Percentiles rank a stretch among this genome's conserved stretches.
These are phyloP conservation scores for Plasmodium ovale DNA, from an alignment of 169 alveolate species.

Conservation along the genomic window DNA sequence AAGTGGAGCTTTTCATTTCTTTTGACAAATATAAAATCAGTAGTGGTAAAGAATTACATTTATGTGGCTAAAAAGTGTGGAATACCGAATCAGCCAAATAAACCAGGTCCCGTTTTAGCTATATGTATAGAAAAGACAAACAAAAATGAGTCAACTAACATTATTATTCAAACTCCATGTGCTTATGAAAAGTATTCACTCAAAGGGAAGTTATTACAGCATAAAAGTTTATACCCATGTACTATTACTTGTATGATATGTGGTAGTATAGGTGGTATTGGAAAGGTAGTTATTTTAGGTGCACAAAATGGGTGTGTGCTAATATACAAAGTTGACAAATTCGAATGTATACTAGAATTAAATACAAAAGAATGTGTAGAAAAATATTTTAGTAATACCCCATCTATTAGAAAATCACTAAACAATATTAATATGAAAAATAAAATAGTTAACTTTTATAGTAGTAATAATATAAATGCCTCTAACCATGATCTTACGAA, in stretches of 20 bases:
- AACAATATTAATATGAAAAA: slow-evolving; percentile 5
- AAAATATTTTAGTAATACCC: slow-evolving; percentile 7
- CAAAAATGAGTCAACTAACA: slow-evolving; percentile 4
- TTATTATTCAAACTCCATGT: slow-evolving; percentile 73
- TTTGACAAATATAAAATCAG: slow-evolving; percentile 62
- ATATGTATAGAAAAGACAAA: slow-evolving; percentile 54
- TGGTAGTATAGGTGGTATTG: slow-evolving; percentile 86
- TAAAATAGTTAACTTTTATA: not conserved
- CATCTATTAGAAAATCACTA: not conserved
- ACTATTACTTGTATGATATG: slow-evolving; percentile 81
- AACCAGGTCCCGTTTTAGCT: slow-evolving; percentile 76
- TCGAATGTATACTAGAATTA: slow-evolving; percentile 82
- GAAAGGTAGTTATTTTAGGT: slow-evolving; percentile 81
- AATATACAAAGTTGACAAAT: slow-evolving; percentile 76
- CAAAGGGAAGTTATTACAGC: slow-evolving; percentile 79
- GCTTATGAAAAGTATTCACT: slow-evolving; percentile 69
- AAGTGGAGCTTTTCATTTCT: slow-evolving; percentile 71
- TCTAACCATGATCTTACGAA: not conserved
- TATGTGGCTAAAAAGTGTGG: slow-evolving; percentile 74
- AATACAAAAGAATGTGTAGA: slow-evolving; percentile 77
- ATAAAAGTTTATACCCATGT: slow-evolving; percentile 81
- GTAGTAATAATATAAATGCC: not conserved
- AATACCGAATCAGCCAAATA: slow-evolving; percentile 69
- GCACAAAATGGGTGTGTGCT: slow-evolving; percentile 83
- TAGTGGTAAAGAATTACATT: slow-evolving; percentile 52